Evolutionary conservation across 805 yeast genomes (phyloP).

Genomic region (Candida namnaoensis): DNA sequence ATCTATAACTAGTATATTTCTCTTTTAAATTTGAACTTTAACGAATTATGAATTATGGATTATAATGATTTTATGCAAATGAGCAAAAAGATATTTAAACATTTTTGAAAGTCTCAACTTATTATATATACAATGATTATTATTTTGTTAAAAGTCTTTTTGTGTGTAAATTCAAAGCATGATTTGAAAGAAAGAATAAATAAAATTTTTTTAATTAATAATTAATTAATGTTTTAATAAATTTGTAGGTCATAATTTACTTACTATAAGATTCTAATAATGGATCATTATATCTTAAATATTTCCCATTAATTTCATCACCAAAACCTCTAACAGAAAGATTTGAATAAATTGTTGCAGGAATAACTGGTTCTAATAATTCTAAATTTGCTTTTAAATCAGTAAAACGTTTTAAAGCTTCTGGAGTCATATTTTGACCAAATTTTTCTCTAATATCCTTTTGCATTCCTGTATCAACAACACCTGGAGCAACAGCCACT

Average conservation of each 20-base stretch:
- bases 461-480: slow-evolving; percentile 91
- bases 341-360: slow-evolving; percentile 63
- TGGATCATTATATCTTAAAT: slow-evolving; percentile 50
- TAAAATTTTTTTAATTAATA: no score
- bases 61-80: no score
- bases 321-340: slow-evolving; percentile 56
- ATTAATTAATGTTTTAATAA: no score
- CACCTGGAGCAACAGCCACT: slow-evolving; percentile 87
- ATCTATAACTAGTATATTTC: no score
- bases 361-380: slow-evolving; percentile 60
- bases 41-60: no score
- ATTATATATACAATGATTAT: no score
- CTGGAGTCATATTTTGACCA: slow-evolving; percentile 51
- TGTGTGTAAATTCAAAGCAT: no score
- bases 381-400: slow-evolving; percentile 49
- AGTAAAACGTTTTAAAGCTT: slow-evolving; percentile 50
- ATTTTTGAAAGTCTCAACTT: no score
- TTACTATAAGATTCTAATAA: neutral
- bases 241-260: neutral
- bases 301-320: slow-evolving; percentile 52
- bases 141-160: no score
- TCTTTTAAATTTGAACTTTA: no score
- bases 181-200: no score
- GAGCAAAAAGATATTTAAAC: no score
- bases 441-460: slow-evolving; percentile 59